Evolutionary conservation across 768 basidiomycete genomes (phyloP).

Genomic region (Leccinum variicolor): DNA sequence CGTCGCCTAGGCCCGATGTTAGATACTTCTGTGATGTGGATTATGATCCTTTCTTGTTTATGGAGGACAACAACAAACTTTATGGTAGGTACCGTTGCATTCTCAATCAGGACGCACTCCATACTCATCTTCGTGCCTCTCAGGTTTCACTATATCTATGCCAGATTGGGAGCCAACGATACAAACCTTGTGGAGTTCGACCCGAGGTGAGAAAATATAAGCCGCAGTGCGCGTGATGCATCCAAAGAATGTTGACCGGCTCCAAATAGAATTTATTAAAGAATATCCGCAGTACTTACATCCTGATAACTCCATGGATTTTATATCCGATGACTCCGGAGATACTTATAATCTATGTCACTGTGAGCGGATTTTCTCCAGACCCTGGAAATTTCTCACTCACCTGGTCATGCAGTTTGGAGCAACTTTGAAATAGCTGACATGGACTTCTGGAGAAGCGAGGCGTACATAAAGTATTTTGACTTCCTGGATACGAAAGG

Average conservation of each 20-base stretch:
- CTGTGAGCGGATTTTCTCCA: conserved; percentile 37
- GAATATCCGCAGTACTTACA: conserved; percentile 54
- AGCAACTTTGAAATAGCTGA: conserved; percentile 91
- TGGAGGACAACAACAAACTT: conserved; percentile 51
- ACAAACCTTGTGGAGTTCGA: conserved; percentile 57
- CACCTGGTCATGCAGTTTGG: conserved; percentile 58
- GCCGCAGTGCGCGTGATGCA: conserved; percentile 12
- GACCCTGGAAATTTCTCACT: not conserved
- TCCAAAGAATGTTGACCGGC: conserved; percentile 31
- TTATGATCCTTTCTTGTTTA: conserved; percentile 50
- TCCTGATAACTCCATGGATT: conserved; percentile 57
- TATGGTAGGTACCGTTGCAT: conserved; percentile 37
- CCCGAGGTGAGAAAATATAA: conserved; percentile 43
- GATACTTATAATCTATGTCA: conserved; percentile 64
- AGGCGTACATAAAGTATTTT: conserved; percentile 82
- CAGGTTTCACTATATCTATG: conserved; percentile 62
- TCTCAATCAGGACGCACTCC: not conserved
- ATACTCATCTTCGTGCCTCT: not conserved
- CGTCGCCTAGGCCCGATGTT: conserved; percentile 39
- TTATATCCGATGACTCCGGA: conserved; percentile 65
- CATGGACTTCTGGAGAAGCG: conserved; percentile 79
- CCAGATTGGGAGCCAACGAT: conserved; percentile 67
- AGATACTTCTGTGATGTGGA: conserved; percentile 53
- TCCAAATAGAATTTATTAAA: conserved; percentile 50
- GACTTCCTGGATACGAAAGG: conserved; percentile 75